Base-by-base conservation (phyloP, 2,329 filamentous ascomycete genomes). In the Ophiocordyceps unilateralis region DNA sequence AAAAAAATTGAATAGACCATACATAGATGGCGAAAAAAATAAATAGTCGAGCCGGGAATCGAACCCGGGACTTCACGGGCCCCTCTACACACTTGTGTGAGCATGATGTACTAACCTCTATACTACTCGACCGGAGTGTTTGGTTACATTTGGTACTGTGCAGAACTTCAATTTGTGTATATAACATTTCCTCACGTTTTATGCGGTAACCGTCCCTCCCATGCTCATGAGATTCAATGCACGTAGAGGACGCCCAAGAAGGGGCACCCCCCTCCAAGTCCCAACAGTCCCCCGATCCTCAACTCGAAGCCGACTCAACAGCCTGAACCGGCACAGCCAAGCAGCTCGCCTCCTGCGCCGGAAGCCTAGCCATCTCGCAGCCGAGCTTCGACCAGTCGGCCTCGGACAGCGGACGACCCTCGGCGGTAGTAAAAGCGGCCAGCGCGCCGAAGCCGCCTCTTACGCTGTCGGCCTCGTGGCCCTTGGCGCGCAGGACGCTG, bases 401-500 rank as follows among this genome's bases (percentile, higher is more conserved):
- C 9, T 39, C 21, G 1, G 39, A 40, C 43, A 45, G n/a, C n/a
- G n/a, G n/a, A n/a, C n/a, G n/a, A n/a, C n/a, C n/a, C n/a, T n/a
- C n/a, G n/a, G n/a, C n/a, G n/a, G n/a, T n/a, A n/a, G n/a, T n/a
- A n/a, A 26, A 39, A 41, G 42, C 41, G 37, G 24, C 9, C 11
- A 49, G 47, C 5, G 46, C 50, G 6, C 41, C 22, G 23, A 55
- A 53, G 0, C 69, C 70, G 9, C 66, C 68, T 20, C 58, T 55
- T 20, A 73, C 49, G 48, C 65, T 70, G 37, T 66, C 63, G 1
- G 68, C 67, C 44, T 63, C 59, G 21, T 65, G 56, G 0, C 66
- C 69, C 47, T 68, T 70, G 0, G 67, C 69, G 5, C 70, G 59
- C 40, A 76, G 51, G 3, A 76, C 63, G 43, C 69, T 73, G 2